A percentile compares a stretch with the other conserved stretches of the same genome.
Conservation (phyloP, 805 yeast species). For the Blastobotrys mokoenaii region DNA sequence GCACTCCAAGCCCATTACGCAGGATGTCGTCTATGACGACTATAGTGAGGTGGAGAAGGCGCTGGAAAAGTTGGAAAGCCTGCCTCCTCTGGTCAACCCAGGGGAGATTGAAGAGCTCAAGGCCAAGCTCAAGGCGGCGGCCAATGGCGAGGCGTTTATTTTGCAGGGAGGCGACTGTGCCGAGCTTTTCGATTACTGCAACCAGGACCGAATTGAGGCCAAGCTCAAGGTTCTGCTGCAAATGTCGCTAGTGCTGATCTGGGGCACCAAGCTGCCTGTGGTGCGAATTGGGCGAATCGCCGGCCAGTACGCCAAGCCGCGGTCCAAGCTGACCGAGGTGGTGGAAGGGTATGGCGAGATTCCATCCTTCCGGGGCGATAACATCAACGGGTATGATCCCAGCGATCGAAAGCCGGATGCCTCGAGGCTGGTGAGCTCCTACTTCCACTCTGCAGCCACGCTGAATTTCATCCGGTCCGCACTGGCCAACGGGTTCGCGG, state of each 20-base stretch:
- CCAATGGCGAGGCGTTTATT: constrained; percentile 36
- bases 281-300: constrained; percentile 36
- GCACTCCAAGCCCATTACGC: constrained; percentile 36
- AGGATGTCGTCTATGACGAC: constrained; percentile 36
- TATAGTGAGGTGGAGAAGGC: constrained; percentile 31
- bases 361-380: constrained; percentile 37
- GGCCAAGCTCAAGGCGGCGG: constrained; percentile 31
- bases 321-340: constrained; percentile 36
- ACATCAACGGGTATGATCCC: constrained; percentile 35
- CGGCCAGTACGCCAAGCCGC: constrained; percentile 38
- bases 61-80: constrained; percentile 32
- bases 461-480: constrained; percentile 32
- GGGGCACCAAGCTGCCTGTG: constrained; percentile 35
- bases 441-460: constrained; percentile 39
- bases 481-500: constrained; percentile 34
- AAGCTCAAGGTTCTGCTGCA: constrained; percentile 35
- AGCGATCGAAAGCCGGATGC: constrained; percentile 35
- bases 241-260: constrained; percentile 36
- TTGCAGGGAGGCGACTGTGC: constrained; percentile 40
- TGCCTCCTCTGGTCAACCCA: constrained; percentile 36
- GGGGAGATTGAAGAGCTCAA: constrained; percentile 30
- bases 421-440: constrained; percentile 32
- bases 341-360: constrained; percentile 32
- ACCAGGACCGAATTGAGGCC: constrained; percentile 32
- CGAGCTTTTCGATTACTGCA: constrained; percentile 37